Percentiles rank a stretch among this genome's conserved stretches.
Conservation (phyloP, 306 rosid genomes). For the Quillaja saponaria region DNA sequence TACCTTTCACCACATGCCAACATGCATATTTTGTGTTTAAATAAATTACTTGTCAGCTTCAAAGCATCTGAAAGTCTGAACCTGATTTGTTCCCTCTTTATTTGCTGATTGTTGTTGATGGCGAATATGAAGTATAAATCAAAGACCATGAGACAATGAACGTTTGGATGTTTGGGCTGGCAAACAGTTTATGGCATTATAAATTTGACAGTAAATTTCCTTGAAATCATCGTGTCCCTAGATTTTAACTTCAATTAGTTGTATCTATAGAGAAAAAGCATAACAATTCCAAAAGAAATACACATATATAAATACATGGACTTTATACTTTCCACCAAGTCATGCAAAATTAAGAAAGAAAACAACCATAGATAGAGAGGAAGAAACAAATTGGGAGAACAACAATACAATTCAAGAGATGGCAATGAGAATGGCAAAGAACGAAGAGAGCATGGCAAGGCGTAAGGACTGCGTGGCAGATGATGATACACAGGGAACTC, state of each 20-base stretch:
- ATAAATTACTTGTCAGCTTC: neutral
- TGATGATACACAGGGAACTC: conserved; percentile 18
- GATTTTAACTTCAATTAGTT: conserved; percentile 32
- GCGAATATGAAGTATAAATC: neutral
- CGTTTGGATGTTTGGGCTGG: conserved; percentile 26
- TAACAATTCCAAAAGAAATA: conserved; percentile 37
- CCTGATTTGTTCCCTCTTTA: too few species aligned
- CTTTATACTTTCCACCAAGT: conserved; percentile 11
- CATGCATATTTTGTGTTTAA: neutral
- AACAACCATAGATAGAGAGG: neutral
- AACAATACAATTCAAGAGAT: conserved; percentile 22
- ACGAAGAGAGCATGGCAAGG: conserved; percentile 40
- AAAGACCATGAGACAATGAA: neutral
- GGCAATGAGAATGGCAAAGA: conserved; percentile 44
- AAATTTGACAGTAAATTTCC: conserved; percentile 29
- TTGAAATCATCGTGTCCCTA: conserved; percentile 36
- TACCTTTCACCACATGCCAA: conserved; percentile 8
- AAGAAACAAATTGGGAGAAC: conserved; percentile 6
- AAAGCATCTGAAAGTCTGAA: neutral
- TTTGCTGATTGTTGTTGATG: neutral
- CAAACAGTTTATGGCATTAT: conserved; percentile 27
- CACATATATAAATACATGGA: conserved; percentile 32
- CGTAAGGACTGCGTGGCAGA: conserved; percentile 33
- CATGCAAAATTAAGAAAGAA: neutral
- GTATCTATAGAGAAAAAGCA: conserved; percentile 39